phyloP scores from a whole-genome alignment of 148 eudicot species.

The Agrostemma githago region DNA sequence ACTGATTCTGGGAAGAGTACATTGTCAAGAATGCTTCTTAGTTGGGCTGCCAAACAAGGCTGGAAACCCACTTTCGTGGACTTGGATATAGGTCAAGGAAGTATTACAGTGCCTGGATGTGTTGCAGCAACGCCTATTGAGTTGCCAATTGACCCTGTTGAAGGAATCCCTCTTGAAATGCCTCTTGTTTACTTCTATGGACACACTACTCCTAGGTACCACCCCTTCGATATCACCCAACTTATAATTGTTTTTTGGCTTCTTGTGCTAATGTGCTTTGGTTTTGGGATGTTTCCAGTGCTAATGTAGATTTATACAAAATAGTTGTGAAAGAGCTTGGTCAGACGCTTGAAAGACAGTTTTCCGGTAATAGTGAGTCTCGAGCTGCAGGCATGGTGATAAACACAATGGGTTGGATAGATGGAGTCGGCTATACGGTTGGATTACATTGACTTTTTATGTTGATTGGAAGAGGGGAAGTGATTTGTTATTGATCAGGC shows the following conservation, averaged over 20 bases:
- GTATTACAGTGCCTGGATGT: constrained; percentile 82
- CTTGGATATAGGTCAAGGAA: constrained; percentile 94
- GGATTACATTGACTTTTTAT: neutral
- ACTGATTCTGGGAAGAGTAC: constrained; percentile 96
- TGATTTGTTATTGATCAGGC: neutral
- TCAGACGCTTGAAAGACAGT: constrained; percentile 71
- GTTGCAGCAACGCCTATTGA: constrained; percentile 96
- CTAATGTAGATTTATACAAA: constrained; percentile 73
- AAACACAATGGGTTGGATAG: constrained; percentile 99
- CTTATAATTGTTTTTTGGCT: neutral
- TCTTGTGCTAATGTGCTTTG: constrained; percentile 2
- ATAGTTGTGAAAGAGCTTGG: constrained; percentile 83
- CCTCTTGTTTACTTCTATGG: constrained; percentile 91
- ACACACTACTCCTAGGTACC: constrained; percentile 70
- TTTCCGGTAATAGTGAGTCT: constrained; percentile 79
- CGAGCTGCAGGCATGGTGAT: constrained; percentile 97
- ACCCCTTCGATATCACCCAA: neutral
- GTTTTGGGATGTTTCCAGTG: constrained; percentile 39
- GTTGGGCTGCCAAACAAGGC: constrained; percentile 98
- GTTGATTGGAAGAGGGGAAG: neutral
- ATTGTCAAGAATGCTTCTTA: constrained; percentile 91
- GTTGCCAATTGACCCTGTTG: constrained; percentile 96
- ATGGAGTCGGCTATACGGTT: constrained; percentile 90
- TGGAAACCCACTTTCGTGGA: constrained; percentile 99
- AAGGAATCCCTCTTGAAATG: constrained; percentile 97